Percentiles rank a stretch among this genome's conserved stretches.
Conservation (phyloP, 352 stramenopile species). For the Detonula confervacea region DNA sequence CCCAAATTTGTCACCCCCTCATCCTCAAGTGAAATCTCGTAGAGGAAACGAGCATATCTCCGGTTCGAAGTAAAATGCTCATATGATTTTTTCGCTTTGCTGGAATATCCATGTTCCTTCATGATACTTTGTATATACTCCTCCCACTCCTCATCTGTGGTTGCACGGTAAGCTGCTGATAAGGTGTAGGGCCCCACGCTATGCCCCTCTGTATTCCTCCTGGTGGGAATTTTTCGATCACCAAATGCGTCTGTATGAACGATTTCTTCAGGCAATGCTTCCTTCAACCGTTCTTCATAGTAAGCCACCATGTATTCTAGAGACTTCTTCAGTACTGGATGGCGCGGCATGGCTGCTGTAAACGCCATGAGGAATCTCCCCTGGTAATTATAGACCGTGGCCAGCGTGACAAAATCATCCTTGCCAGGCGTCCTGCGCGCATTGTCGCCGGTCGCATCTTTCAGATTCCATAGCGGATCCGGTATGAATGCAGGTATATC, state of each 20-base stretch:
- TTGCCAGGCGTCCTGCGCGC: neutral
- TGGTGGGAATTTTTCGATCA: neutral
- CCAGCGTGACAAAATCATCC: neutral
- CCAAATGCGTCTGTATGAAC: neutral
- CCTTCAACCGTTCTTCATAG: conserved; percentile 10
- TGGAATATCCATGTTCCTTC: neutral
- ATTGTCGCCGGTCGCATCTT: neutral
- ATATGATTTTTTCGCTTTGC: neutral
- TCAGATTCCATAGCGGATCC: neutral
- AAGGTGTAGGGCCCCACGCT: conserved; percentile 16
- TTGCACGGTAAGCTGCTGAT: neutral
- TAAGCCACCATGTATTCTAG: conserved; percentile 19
- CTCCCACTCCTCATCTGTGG: conserved; percentile 19
- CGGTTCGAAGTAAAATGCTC: neutral
- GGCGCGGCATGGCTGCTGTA: neutral
- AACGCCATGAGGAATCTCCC: neutral
- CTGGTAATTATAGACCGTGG: neutral
- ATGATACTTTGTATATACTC: conserved; percentile 5
- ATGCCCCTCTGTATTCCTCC: neutral
- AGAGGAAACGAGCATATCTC: conserved; percentile 17
- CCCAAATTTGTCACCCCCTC: conserved; percentile 1
- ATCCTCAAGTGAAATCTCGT: conserved; percentile 19
- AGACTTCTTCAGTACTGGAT: neutral
- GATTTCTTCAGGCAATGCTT: conserved; percentile 6
- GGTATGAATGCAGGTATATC: neutral